These are phyloP conservation scores for Pseudogymnoascus pannorum DNA, from an alignment of 2,329 filamentous ascomycete species.

Conservation along the genomic window DNA sequence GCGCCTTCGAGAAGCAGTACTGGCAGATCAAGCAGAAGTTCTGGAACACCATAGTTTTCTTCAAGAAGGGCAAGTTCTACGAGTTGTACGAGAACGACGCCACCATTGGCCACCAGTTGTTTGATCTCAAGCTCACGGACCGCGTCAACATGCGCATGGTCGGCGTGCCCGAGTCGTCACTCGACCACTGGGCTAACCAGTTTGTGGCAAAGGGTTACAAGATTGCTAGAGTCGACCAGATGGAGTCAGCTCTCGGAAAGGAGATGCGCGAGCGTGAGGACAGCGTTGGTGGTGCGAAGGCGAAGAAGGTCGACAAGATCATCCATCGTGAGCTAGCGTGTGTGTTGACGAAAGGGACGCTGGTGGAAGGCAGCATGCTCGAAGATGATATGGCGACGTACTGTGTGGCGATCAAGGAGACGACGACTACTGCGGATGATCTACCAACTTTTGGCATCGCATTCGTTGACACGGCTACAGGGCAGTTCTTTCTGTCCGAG, in stretches of 20 bases:
- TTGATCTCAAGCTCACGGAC: slow-evolving; percentile 95
- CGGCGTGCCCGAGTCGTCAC: slow-evolving; percentile 86
- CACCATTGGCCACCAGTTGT: slow-evolving; percentile 90
- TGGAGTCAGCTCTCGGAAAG: slow-evolving; percentile 90
- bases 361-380: slow-evolving; percentile 94
- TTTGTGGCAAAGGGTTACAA: slow-evolving; percentile 98
- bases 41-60: slow-evolving; percentile 96
- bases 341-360: slow-evolving; percentile 83
- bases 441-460: slow-evolving; percentile 82
- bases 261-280: slow-evolving; percentile 94
- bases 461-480: slow-evolving; percentile 92
- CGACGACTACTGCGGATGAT: slow-evolving; percentile 53
- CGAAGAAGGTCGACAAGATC: slow-evolving; percentile 76
- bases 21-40: slow-evolving; percentile 99
- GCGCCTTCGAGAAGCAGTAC: slow-evolving; percentile 94
- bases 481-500: slow-evolving; percentile 87
- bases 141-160: slow-evolving; percentile 99
- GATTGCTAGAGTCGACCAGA: slow-evolving; percentile 92
- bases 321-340: slow-evolving; percentile 86
- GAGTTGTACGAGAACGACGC: slow-evolving; percentile 98
- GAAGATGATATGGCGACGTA: slow-evolving; percentile 97
- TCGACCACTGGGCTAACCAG: slow-evolving; percentile 97
- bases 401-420: slow-evolving; percentile 90
- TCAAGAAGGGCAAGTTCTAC: slow-evolving; percentile 99
- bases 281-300: slow-evolving; percentile 29